Conservation (phyloP, 768 basidiomycete genomes). For the Fomitopsis pulvina region DNA sequence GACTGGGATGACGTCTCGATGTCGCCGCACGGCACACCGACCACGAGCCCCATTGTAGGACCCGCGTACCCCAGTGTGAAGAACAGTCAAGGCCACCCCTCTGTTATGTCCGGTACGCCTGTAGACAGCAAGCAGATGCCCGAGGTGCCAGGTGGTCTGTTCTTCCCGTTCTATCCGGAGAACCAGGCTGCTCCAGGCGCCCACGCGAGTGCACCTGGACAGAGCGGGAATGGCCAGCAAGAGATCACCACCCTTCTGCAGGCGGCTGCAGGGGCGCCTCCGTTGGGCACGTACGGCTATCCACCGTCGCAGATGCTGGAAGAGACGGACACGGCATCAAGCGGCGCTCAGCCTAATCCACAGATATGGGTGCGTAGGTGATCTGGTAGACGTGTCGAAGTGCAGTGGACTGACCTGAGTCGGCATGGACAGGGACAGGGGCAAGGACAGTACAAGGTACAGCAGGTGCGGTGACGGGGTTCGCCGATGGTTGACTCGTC, state of each 20-base stretch:
- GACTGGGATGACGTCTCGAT: constrained; percentile 39
- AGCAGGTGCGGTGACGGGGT: neutral
- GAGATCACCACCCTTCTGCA: constrained; percentile 53
- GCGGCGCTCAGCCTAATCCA: constrained; percentile 15
- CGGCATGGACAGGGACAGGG: too few relatives aligned
- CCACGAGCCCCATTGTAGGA: constrained; percentile 24
- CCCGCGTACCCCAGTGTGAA: constrained; percentile 25
- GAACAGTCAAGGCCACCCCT: constrained; percentile 7
- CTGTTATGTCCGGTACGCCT: constrained; percentile 6
- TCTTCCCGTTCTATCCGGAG: constrained; percentile 78
- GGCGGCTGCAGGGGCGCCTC: constrained; percentile 55
- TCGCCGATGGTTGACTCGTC: neutral
- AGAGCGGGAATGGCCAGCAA: constrained; percentile 7
- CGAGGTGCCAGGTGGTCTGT: constrained; percentile 61
- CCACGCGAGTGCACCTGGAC: neutral
- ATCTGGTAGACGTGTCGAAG: neutral
- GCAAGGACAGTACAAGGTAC: neutral
- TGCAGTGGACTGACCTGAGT: neutral
- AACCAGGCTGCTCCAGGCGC: constrained; percentile 21
- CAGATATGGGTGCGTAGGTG: constrained; percentile 34
- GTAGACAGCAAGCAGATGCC: constrained; percentile 34
- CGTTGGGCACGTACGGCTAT: constrained; percentile 47
- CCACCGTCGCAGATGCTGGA: constrained; percentile 58
- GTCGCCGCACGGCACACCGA: constrained; percentile 14
- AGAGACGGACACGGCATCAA: constrained; percentile 41